These are phyloP conservation scores for Gastrodia elata DNA, from an alignment of 106 monocot species.

Conservation along the genomic window DNA sequence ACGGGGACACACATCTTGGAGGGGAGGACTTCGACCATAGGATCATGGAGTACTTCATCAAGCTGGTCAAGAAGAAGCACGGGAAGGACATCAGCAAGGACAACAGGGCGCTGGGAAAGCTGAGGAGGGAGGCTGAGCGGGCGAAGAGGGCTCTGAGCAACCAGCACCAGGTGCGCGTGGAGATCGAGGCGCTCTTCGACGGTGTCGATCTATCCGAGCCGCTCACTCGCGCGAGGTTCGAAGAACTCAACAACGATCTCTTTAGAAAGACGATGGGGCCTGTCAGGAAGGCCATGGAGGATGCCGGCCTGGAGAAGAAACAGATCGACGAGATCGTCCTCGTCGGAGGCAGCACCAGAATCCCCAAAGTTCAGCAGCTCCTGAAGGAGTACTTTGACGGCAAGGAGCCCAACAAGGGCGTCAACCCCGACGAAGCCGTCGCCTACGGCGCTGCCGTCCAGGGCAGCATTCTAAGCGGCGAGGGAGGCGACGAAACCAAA, in stretches of 20 bases:
- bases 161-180: conserved; percentile 30
- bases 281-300: conserved; percentile 29
- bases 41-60: conserved; percentile 36
- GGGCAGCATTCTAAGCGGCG: conserved; percentile 29
- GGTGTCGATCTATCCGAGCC: conserved; percentile 28
- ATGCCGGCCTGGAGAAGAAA: conserved; percentile 25
- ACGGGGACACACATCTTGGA: conserved; percentile 32
- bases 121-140: conserved; percentile 32
- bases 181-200: conserved; percentile 25
- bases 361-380: conserved; percentile 35
- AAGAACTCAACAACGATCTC: conserved; percentile 28
- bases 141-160: conserved; percentile 36
- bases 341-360: conserved; percentile 28
- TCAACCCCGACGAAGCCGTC: conserved; percentile 34
- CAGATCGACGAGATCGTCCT: conserved; percentile 37
- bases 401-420: conserved; percentile 28
- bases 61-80: conserved; percentile 29
- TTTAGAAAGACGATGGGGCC: conserved; percentile 32
- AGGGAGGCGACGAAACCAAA: conserved; percentile 32
- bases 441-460: conserved; percentile 24
- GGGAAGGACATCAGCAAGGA: conserved; percentile 42
- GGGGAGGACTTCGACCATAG: conserved; percentile 37
- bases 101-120: conserved; percentile 32
- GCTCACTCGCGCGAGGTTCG: conserved; percentile 21
- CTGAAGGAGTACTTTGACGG: conserved; percentile 31